A percentile compares a stretch with the other conserved stretches of the same genome.
Evolutionary conservation across 495 filamentous ascomycete species (phyloP).

Genomic region (Aspergillus sparsus): DNA sequence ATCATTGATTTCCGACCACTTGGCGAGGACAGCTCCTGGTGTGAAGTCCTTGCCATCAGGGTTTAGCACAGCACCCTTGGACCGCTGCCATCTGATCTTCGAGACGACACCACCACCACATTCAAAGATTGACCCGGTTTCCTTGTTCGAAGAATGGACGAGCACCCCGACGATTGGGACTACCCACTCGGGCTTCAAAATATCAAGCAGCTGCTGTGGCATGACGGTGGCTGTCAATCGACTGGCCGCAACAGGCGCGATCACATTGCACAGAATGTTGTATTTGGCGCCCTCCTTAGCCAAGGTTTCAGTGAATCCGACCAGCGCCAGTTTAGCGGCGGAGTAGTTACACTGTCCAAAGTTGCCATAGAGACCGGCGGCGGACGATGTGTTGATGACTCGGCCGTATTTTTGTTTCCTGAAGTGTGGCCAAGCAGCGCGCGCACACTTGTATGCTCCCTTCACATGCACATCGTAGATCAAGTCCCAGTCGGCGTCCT

Average conservation of each 20-base stretch:
- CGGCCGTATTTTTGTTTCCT: constrained; percentile 97
- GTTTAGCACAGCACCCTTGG: constrained; percentile 88
- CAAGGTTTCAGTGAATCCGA: constrained; percentile 97
- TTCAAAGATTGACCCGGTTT: constrained; percentile 90
- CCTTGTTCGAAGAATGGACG: constrained; percentile 84
- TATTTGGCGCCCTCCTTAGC: constrained; percentile 98
- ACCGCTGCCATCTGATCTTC: constrained; percentile 93
- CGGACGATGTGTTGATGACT: constrained; percentile 95
- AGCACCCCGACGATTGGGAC: constrained; percentile 91
- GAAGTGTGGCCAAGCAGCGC: constrained; percentile 97
- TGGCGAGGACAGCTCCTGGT: constrained; percentile 80
- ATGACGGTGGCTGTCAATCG: constrained; percentile 98
- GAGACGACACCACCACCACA: constrained; percentile 90
- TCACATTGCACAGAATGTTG: constrained; percentile 95
- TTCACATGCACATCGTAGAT: constrained; percentile 91
- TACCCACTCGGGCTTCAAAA: constrained; percentile 93
- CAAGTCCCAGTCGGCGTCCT: constrained; percentile 93
- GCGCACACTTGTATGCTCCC: constrained; percentile 94
- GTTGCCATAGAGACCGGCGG: constrained; percentile 91
- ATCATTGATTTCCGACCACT: constrained; percentile 86
- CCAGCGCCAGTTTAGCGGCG: constrained; percentile 92
- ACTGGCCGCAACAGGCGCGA: constrained; percentile 93
- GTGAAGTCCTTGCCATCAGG: constrained; percentile 79
- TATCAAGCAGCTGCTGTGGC: constrained; percentile 88
- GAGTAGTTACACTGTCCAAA: constrained; percentile 99